A percentile compares a stretch with the other conserved stretches of the same genome.
These are phyloP conservation scores for Globisporangium paroecandrum DNA, from an alignment of 352 stramenopile genomes.

Conservation along the genomic window DNA sequence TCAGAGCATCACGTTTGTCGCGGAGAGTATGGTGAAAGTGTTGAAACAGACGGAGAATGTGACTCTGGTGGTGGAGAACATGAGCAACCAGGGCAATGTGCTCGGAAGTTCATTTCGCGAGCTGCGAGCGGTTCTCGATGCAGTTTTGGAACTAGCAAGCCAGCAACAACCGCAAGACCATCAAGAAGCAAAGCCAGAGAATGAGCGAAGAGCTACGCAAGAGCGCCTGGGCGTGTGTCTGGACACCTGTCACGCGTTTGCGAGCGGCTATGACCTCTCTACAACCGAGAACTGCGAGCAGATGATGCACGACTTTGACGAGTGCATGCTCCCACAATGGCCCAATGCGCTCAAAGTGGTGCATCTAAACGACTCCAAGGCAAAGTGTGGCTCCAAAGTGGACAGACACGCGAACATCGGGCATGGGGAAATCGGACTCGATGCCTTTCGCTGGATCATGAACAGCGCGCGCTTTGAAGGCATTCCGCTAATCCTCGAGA, in stretches of 20 bases:
- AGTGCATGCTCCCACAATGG: constrained; percentile 26
- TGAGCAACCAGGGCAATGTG: constrained; percentile 39
- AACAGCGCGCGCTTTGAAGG: constrained; percentile 30
- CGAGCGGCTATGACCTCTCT: constrained; percentile 27
- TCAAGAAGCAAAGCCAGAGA: background rate
- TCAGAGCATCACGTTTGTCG: constrained; percentile 27
- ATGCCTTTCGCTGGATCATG: constrained; percentile 41
- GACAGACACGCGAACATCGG: constrained; percentile 51
- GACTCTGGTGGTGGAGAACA: constrained; percentile 41
- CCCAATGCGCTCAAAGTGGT: constrained; percentile 34
- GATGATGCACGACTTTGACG: constrained; percentile 33
- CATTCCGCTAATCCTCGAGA: constrained; percentile 49
- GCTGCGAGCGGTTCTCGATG: constrained; percentile 31
- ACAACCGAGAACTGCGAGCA: constrained; percentile 25
- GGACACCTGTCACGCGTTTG: constrained; percentile 44
- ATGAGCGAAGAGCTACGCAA: background rate
- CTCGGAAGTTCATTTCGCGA: constrained; percentile 35
- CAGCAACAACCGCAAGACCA: background rate
- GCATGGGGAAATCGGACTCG: constrained; percentile 24
- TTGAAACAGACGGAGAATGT: constrained; percentile 26
- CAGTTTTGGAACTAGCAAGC: background rate
- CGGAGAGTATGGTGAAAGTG: constrained; percentile 30
- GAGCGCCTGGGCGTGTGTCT: constrained; percentile 36
- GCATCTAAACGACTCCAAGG: constrained; percentile 48
- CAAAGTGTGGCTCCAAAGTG: constrained; percentile 21